Conservation (phyloP, 2,329 filamentous ascomycete genomes). For the Emmonsiellopsis sp. region DNA sequence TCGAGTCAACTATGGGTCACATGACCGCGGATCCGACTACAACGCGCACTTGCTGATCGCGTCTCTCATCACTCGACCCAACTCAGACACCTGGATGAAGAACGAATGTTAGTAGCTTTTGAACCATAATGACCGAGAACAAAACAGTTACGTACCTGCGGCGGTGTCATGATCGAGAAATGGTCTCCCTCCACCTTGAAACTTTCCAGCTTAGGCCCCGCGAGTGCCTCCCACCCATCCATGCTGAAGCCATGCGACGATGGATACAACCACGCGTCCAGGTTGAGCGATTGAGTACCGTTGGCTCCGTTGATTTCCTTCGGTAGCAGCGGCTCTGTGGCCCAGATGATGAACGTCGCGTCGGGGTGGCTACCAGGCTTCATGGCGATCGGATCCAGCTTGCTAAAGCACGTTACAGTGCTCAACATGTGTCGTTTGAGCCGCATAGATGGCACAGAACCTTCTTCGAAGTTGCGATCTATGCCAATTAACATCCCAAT, state of each 20-base stretch:
- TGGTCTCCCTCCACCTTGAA: no score
- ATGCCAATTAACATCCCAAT: neutral
- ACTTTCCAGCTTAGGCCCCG: no score
- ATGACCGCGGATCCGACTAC: no score
- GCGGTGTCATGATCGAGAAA: no score
- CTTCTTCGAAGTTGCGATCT: neutral
- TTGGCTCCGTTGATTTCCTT: neutral
- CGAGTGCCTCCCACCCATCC: neutral
- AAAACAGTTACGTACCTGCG: no score
- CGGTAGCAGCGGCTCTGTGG: neutral
- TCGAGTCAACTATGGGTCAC: no score
- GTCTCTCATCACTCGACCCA: no score
- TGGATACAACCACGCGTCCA: neutral
- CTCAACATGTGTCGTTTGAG: neutral
- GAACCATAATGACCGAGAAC: no score
- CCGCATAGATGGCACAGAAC: neutral
- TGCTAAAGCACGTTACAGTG: neutral
- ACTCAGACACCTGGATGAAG: no score
- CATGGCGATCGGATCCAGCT: neutral
- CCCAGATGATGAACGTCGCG: neutral
- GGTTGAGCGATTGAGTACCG: neutral
- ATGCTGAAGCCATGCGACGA: neutral
- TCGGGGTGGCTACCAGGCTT: neutral
- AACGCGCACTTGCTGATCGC: no score
- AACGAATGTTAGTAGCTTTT: no score